A percentile compares a stretch with the other conserved stretches of the same genome.
These are phyloP conservation scores for Phyllosticta citrichinensis DNA, from an alignment of 2,329 filamentous ascomycete species.

Conservation along the genomic window DNA sequence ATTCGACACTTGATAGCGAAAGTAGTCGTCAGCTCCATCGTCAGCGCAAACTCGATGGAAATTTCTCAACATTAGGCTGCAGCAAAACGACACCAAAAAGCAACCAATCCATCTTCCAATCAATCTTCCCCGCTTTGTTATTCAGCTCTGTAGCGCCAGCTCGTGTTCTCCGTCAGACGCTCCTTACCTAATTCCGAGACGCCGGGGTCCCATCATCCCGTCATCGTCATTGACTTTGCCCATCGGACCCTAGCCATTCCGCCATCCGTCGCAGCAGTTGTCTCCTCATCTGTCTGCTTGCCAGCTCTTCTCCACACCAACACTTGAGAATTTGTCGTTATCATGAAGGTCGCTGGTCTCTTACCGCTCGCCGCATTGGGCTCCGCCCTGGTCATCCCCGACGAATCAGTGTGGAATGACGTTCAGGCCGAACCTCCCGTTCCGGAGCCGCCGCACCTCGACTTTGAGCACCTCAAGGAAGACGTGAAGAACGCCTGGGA, in stretches of 20 bases:
- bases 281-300: not conserved
- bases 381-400: slow-evolving; percentile 44
- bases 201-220: slow-evolving; percentile 19
- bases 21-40: slow-evolving; percentile 8
- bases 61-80: not conserved
- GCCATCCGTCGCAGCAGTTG: slow-evolving; percentile 7
- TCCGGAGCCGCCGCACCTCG: slow-evolving; percentile 15
- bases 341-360: slow-evolving; percentile 40
- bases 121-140: not conserved
- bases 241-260: not conserved
- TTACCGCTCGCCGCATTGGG: slow-evolving; percentile 41
- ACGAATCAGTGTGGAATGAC: slow-evolving; percentile 27
- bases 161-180: not conserved
- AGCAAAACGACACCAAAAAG: not conserved
- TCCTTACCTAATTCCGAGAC: not conserved
- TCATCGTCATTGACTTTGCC: slow-evolving; percentile 22
- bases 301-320: not conserved
- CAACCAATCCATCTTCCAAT: not conserved
- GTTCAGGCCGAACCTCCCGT: slow-evolving; percentile 28
- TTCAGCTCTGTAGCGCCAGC: not conserved
- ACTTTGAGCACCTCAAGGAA: slow-evolving; percentile 20
- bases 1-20: not conserved
- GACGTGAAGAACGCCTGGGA: slow-evolving; percentile 23
- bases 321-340: slow-evolving; percentile 13
- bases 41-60: not conserved